Evolutionary conservation across 139 green algal species (phyloP).

Genomic region (Nannochloris sp.): DNA sequence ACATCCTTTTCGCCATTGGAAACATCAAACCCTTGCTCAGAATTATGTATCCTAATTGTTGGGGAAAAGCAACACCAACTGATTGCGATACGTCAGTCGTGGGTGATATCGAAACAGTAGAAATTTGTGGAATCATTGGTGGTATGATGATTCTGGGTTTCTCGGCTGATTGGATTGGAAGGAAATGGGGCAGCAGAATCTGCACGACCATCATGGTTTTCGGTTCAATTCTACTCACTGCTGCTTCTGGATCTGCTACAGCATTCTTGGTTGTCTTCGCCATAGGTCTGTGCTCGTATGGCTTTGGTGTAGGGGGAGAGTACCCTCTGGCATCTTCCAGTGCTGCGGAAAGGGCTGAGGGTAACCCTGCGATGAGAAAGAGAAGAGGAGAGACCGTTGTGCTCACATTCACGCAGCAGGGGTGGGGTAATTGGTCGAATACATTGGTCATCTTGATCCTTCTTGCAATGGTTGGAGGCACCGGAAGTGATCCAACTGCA

Average conservation of each 20-base stretch:
- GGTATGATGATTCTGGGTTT: conserved; percentile 42
- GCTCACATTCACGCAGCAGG: conserved; percentile 17
- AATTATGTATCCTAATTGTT: conserved; percentile 12
- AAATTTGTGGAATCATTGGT: conserved; percentile 42
- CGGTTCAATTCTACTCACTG: conserved; percentile 46
- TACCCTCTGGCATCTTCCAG: conserved; percentile 68
- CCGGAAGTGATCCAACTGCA: conserved; percentile 4
- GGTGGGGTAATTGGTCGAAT: conserved; percentile 24
- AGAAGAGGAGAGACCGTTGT: conserved; percentile 28
- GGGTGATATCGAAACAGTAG: conserved; percentile 2
- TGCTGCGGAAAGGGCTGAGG: conserved; percentile 62
- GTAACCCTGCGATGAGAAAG: conserved; percentile 30
- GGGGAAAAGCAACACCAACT: background rate
- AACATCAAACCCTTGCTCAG: conserved; percentile 28
- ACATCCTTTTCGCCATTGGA: conserved; percentile 39
- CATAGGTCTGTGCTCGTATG: conserved; percentile 28
- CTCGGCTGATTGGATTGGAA: conserved; percentile 47
- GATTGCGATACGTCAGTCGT: conserved; percentile 3
- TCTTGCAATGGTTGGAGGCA: conserved; percentile 7
- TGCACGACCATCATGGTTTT: conserved; percentile 54
- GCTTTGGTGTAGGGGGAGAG: conserved; percentile 50
- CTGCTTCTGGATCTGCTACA: conserved; percentile 4
- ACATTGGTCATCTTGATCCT: conserved; percentile 13
- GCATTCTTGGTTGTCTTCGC: conserved; percentile 43
- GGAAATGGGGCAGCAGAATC: conserved; percentile 50